phyloP scores from a whole-genome alignment of 441 rosid species.

The Brassica balearica region DNA sequence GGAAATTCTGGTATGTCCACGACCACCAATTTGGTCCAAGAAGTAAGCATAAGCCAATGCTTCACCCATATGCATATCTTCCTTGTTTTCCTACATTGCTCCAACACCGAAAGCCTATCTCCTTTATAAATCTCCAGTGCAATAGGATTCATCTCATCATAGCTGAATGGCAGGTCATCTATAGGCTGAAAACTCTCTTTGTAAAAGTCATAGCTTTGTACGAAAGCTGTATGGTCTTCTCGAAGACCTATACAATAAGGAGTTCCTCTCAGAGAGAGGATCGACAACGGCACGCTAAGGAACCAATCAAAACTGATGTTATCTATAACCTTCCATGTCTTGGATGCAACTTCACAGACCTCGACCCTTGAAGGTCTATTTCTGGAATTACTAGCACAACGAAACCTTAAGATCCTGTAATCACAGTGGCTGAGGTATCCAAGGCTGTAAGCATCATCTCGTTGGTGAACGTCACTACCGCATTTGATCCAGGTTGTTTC shows the following conservation, averaged over 20 bases:
- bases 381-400: not conserved
- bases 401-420: not conserved
- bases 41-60: too few species aligned
- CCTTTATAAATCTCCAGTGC: not conserved
- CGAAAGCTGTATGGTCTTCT: not conserved
- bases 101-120: conserved; percentile 16
- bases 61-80: too few species aligned
- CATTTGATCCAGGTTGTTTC: too few species aligned
- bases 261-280: too few species aligned
- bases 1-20: too few species aligned
- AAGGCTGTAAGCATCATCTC: not conserved
- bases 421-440: not conserved
- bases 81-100: not conserved
- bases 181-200: not conserved
- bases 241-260: not conserved
- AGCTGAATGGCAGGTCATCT: not conserved
- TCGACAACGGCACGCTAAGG: too few species aligned
- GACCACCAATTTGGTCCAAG: too few species aligned
- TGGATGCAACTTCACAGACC: not conserved
- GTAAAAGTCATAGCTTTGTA: conserved; percentile 2
- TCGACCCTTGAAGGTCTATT: not conserved
- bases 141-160: not conserved
- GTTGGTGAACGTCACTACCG: not conserved
- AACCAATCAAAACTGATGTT: too few species aligned
- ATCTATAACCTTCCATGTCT: not conserved